Percentiles rank a stretch among this genome's conserved stretches.
These are phyloP conservation scores for Asterionellopsis glacialis DNA, from an alignment of 108 stramenopile species.

Conservation along the genomic window DNA sequence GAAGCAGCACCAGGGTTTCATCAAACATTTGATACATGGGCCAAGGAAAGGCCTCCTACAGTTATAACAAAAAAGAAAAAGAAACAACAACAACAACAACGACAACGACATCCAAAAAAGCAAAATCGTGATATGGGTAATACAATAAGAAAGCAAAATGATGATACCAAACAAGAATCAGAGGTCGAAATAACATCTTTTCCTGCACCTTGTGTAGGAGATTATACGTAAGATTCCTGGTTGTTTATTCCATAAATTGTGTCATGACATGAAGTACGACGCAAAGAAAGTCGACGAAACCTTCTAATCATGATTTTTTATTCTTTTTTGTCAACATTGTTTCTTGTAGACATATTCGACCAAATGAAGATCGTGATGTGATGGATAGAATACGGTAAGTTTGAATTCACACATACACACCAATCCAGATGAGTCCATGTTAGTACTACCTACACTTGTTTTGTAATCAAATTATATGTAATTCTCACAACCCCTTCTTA, in stretches of 20 bases:
- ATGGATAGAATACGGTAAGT: conserved; percentile 41
- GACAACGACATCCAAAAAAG: neutral
- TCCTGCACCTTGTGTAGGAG: conserved; percentile 76
- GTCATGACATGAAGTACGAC: too few species aligned
- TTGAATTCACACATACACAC: too few species aligned
- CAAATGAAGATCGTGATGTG: conserved; percentile 71
- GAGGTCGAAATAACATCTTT: neutral
- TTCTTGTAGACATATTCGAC: conserved; percentile 52
- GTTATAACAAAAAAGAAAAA: conserved; percentile 9
- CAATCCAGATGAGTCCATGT: too few species aligned
- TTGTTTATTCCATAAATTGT: too few species aligned
- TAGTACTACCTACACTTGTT: too few species aligned
- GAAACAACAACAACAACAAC: neutral
- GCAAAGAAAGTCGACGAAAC: too few species aligned
- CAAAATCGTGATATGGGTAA: neutral
- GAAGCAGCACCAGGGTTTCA: conserved; percentile 91
- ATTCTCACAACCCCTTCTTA: too few species aligned
- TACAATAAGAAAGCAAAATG: conserved; percentile 2
- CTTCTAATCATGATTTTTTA: too few species aligned
- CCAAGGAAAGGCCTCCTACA: conserved; percentile 24
- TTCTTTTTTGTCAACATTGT: too few species aligned
- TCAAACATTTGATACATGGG: conserved; percentile 78
- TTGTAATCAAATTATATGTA: too few species aligned
- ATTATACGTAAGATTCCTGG: conserved; percentile 75
- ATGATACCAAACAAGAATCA: neutral